A percentile compares a stretch with the other conserved stretches of the same genome.
These are phyloP conservation scores for Micromonas pusilla DNA, from an alignment of 139 green algal genomes.

Conservation along the genomic window DNA sequence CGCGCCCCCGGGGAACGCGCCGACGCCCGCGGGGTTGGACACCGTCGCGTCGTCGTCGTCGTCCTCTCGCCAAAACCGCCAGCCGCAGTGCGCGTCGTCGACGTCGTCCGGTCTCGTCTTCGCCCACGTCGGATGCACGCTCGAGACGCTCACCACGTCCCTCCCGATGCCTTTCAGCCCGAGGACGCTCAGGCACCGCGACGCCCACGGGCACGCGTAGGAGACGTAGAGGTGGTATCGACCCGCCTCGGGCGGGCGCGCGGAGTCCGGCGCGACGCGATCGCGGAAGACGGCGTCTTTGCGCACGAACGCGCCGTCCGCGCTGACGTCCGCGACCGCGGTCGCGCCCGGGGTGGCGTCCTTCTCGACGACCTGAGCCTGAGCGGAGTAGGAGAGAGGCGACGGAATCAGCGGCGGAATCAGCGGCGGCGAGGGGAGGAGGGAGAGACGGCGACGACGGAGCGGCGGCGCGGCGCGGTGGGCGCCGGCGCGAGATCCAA, in stretches of 20 bases:
- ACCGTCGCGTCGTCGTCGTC: conserved; percentile 36
- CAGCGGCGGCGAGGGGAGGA: no score
- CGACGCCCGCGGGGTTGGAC: conserved; percentile 38
- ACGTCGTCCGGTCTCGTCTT: conserved; percentile 60
- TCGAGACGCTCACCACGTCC: conserved; percentile 67
- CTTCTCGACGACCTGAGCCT: no score
- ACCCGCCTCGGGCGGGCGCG: conserved; percentile 26
- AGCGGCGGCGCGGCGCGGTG: no score
- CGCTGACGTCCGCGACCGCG: conserved; percentile 11
- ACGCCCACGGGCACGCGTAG: conserved; percentile 90
- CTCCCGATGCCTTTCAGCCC: conserved; percentile 75
- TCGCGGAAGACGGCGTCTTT: conserved; percentile 16
- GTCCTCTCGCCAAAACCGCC: conserved; percentile 63
- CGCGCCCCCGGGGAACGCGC: conserved; percentile 43
- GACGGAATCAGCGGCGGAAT: no score
- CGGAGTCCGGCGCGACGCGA: not conserved
- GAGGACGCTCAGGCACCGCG: conserved; percentile 53
- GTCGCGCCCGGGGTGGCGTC: not conserved
- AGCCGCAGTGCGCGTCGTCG: conserved; percentile 78
- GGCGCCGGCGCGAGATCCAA: no score
- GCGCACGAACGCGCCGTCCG: conserved; percentile 1
- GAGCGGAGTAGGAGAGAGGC: no score
- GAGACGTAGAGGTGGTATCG: conserved; percentile 95
- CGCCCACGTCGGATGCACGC: conserved; percentile 83
- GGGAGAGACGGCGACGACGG: no score